phyloP scores from a whole-genome alignment of 2,329 filamentous ascomycete genomes.

The Botrytis sinoallii region DNA sequence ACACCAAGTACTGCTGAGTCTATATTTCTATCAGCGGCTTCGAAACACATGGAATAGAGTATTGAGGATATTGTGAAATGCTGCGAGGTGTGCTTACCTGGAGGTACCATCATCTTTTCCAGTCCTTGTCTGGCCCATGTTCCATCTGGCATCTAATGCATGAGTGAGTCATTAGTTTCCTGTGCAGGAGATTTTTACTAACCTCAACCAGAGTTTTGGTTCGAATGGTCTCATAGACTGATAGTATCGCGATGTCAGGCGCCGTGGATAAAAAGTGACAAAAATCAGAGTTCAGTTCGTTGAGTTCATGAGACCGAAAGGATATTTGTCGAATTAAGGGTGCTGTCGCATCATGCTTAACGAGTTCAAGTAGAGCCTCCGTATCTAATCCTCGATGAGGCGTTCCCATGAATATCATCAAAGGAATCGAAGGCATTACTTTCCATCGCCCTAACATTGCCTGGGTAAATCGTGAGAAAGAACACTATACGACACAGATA shows the following conservation, averaged over 20 bases:
- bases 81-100: background rate
- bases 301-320: slow-evolving; percentile 24
- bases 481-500: background rate
- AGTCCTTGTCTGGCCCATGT: slow-evolving; percentile 18
- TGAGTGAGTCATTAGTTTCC: background rate
- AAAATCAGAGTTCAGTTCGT: slow-evolving; percentile 25
- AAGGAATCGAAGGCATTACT: slow-evolving; percentile 19
- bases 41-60: background rate
- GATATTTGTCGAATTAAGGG: slow-evolving; percentile 28
- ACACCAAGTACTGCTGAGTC: slow-evolving; percentile 15
- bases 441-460: slow-evolving; percentile 19
- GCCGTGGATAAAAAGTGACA: slow-evolving; percentile 19
- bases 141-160: slow-evolving; percentile 13
- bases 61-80: background rate
- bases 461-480: background rate
- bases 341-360: slow-evolving; percentile 24
- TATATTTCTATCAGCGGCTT: background rate
- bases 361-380: slow-evolving; percentile 26
- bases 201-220: slow-evolving; percentile 27
- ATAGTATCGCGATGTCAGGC: slow-evolving; percentile 25
- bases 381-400: slow-evolving; percentile 32
- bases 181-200: background rate
- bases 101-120: slow-evolving; percentile 20
- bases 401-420: slow-evolving; percentile 32
- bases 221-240: slow-evolving; percentile 26